Evolutionary conservation across 2,329 filamentous ascomycete species (phyloP).

Genomic region (Didymella sp.): DNA sequence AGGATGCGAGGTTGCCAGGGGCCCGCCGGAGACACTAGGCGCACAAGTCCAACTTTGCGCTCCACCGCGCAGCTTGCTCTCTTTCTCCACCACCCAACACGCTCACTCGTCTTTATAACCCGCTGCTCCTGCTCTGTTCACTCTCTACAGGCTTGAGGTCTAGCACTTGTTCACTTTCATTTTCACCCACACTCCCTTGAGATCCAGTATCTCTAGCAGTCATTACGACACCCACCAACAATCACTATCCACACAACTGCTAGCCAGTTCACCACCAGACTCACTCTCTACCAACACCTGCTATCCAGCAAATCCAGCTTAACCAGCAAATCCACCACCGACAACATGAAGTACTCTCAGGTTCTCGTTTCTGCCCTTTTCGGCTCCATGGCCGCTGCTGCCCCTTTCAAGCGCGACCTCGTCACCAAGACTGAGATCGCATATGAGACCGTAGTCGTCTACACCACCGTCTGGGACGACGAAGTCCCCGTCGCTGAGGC

Average conservation of each 20-base stretch:
- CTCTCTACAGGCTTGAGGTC: constrained; percentile 52
- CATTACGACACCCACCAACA: constrained; percentile 36
- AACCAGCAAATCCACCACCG: constrained; percentile 16
- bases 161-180: constrained; percentile 42
- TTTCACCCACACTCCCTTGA: constrained; percentile 36
- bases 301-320: constrained; percentile 30
- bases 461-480: constrained; percentile 47
- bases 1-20: constrained; percentile 35
- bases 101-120: constrained; percentile 37
- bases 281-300: constrained; percentile 22
- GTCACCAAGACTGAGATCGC: constrained; percentile 44
- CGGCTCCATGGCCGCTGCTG: constrained; percentile 44
- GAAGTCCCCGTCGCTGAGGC: constrained; percentile 24
- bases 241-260: constrained; percentile 43
- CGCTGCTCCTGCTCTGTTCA: constrained; percentile 38
- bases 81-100: constrained; percentile 24
- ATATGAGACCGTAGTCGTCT: constrained; percentile 45
- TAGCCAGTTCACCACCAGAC: constrained; percentile 43
- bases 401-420: constrained; percentile 45
- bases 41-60: constrained; percentile 13
- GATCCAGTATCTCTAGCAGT: constrained; percentile 46
- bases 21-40: constrained; percentile 21
- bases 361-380: constrained; percentile 46
- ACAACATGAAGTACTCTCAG: constrained; percentile 48
- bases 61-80: constrained; percentile 19